Conservation (phyloP, 768 basidiomycete species). For the Lactarius psammicola region DNA sequence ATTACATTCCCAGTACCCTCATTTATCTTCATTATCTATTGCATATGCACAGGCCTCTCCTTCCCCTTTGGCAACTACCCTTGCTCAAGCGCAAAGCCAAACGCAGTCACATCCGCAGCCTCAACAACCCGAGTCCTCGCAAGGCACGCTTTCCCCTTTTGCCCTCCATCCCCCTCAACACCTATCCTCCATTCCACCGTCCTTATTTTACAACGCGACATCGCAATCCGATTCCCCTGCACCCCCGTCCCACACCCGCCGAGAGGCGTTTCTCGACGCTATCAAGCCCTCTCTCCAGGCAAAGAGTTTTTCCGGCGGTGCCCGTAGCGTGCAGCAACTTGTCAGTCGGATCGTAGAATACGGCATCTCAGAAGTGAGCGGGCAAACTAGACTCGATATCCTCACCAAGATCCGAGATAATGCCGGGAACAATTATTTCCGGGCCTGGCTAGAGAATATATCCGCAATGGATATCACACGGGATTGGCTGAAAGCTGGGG, state of each 20-base stretch:
- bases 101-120: conserved; percentile 35
- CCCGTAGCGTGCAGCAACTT: conserved; percentile 63
- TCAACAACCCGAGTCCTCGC: conserved; percentile 28
- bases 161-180: conserved; percentile 57
- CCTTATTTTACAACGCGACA: conserved; percentile 40
- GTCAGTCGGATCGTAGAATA: conserved; percentile 57
- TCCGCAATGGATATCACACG: conserved; percentile 74
- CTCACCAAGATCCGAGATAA: conserved; percentile 79
- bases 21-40: conserved; percentile 37
- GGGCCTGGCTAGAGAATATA: conserved; percentile 79
- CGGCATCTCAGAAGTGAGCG: conserved; percentile 63
- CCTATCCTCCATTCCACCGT: conserved; percentile 34
- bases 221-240: conserved; percentile 39
- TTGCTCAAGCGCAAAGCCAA: conserved; percentile 24
- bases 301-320: conserved; percentile 59
- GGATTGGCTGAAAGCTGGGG: conserved; percentile 77
- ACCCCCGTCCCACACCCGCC: conserved; percentile 45
- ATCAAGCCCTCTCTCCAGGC: conserved; percentile 59
- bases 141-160: conserved; percentile 64
- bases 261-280: conserved; percentile 49
- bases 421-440: conserved; percentile 83
- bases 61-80: conserved; percentile 21
- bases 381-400: conserved; percentile 66
- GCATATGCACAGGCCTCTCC: conserved; percentile 28
- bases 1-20: conserved; percentile 40